These are phyloP conservation scores for Neofusicoccum ribis DNA, from an alignment of 2,329 filamentous ascomycete species.

Conservation along the genomic window DNA sequence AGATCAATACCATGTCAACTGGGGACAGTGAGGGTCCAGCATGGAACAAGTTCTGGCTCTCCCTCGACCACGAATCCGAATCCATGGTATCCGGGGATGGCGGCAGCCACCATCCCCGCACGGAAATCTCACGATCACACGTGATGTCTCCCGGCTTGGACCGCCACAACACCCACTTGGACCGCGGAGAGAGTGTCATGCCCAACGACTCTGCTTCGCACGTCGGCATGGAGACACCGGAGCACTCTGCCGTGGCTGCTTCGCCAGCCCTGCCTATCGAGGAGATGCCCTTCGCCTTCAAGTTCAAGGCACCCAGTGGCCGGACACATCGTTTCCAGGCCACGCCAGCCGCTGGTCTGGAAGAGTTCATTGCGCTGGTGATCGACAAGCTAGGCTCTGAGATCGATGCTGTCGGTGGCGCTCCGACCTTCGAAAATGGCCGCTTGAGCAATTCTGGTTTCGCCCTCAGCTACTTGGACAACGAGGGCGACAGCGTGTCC, in stretches of 20 bases:
- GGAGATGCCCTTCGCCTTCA: constrained; percentile 89
- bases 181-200: constrained; percentile 80
- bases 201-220: constrained; percentile 96
- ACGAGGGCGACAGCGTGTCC: constrained; percentile 94
- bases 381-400: constrained; percentile 82
- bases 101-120: constrained; percentile 67
- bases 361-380: constrained; percentile 74
- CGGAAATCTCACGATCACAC: constrained; percentile 68
- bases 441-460: constrained; percentile 76
- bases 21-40: constrained; percentile 90
- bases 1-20: constrained; percentile 87
- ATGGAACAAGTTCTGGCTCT: constrained; percentile 99
- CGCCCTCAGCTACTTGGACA: constrained; percentile 92
- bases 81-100: constrained; percentile 94
- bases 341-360: constrained; percentile 75
- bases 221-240: constrained; percentile 75
- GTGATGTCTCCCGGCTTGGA: constrained; percentile 78
- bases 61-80: constrained; percentile 90
- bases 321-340: constrained; percentile 92
- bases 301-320: constrained; percentile 96
- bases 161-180: constrained; percentile 55
- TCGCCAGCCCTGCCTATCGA: constrained; percentile 56
- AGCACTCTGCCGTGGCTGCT: constrained; percentile 63
- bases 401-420: constrained; percentile 78
- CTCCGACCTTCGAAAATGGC: constrained; percentile 75